phyloP scores from a whole-genome alignment of 257 asterid species.

The Solanum neorickii region DNA sequence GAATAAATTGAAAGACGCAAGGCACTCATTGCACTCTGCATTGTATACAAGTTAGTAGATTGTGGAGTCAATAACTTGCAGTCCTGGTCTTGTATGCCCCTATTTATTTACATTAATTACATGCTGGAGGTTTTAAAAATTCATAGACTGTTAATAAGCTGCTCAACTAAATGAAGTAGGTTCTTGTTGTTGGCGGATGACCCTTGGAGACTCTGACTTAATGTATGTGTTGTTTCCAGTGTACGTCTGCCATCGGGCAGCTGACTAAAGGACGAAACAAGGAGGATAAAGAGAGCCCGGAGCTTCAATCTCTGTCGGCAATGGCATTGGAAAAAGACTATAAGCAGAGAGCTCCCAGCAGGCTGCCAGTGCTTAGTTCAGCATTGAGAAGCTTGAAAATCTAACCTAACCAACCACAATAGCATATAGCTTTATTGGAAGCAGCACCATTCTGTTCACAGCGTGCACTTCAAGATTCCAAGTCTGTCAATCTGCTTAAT shows the following conservation, averaged over 20 bases:
- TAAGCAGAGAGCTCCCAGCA: conserved; percentile 54
- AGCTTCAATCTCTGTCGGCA: conserved; percentile 64
- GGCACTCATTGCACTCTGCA: not conserved
- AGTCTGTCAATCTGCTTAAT: not conserved
- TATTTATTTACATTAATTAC: not conserved
- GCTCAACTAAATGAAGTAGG: not conserved
- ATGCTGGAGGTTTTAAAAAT: not conserved
- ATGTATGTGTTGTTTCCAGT: conserved; percentile 24
- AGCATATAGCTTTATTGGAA: not conserved
- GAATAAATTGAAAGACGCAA: not conserved
- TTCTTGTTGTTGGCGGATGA: not conserved
- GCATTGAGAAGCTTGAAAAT: conserved; percentile 59
- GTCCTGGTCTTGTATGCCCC: not conserved
- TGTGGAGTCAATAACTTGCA: not conserved
- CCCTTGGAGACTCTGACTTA: conserved; percentile 6
- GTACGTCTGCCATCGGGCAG: conserved; percentile 67
- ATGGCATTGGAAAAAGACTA: conserved; percentile 62
- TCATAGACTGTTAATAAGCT: not conserved
- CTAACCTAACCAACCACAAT: conserved; percentile 30
- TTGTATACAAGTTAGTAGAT: not conserved
- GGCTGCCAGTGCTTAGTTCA: conserved; percentile 38
- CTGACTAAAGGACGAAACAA: conserved; percentile 72
- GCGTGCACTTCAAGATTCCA: not conserved
- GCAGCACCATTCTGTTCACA: not conserved
- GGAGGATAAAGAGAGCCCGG: conserved; percentile 75